Evolutionary conservation across 306 rosid genomes (phyloP).

Genomic region (Pterocarpus santalinus): DNA sequence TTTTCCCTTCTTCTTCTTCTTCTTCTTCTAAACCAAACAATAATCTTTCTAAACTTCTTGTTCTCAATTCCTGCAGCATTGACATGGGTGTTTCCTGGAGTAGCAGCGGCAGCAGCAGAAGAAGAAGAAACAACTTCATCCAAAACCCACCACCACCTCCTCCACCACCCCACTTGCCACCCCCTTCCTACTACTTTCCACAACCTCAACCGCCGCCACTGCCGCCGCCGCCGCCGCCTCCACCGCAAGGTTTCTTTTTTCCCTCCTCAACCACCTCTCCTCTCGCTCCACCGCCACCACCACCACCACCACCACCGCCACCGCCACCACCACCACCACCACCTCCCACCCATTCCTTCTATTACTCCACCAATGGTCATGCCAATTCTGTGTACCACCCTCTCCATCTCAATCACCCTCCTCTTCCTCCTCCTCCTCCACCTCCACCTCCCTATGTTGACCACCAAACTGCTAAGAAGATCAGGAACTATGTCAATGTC

Average conservation of each 20-base stretch:
- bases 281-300: constrained; percentile 40
- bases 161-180: constrained; percentile 42
- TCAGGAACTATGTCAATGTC: constrained; percentile 78
- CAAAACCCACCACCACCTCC: constrained; percentile 57
- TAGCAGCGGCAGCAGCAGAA: constrained; percentile 38
- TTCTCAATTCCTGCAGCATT: background rate
- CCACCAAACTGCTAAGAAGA: constrained; percentile 85
- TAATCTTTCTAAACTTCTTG: background rate
- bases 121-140: constrained; percentile 62
- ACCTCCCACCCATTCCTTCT: constrained; percentile 61
- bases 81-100: constrained; percentile 84
- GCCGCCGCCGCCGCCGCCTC: constrained; percentile 48
- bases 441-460: constrained; percentile 75
- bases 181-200: constrained; percentile 51
- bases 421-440: constrained; percentile 48
- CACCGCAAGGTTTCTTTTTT: constrained; percentile 46
- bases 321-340: constrained; percentile 48
- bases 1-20: background rate
- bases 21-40: background rate
- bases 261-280: constrained; percentile 41
- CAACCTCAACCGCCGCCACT: constrained; percentile 48
- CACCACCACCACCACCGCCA: constrained; percentile 52
- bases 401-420: constrained; percentile 57
- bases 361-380: constrained; percentile 55
- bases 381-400: constrained; percentile 59